These are phyloP conservation scores for Jamesozyma piceae DNA, from an alignment of 805 yeast genomes.

Conservation along the genomic window DNA sequence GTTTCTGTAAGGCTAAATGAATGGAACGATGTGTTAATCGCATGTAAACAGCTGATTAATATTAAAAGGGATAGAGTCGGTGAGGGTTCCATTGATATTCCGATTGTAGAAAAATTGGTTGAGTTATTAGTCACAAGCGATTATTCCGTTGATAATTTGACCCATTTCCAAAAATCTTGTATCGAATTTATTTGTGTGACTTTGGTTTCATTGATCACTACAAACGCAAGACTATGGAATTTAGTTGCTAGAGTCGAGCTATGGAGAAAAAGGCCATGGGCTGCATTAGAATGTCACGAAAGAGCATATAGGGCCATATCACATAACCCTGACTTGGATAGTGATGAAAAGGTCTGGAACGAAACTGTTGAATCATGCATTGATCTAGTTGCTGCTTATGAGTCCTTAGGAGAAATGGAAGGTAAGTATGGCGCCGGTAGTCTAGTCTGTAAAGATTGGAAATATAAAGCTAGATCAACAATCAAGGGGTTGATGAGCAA, in stretches of 20 bases:
- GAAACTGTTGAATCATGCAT: slow-evolving; percentile 69
- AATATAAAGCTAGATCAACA: slow-evolving; percentile 65
- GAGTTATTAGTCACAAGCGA: slow-evolving; percentile 50
- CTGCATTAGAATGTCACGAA: slow-evolving; percentile 74
- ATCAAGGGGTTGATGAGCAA: slow-evolving; percentile 68
- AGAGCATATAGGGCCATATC: slow-evolving; percentile 72
- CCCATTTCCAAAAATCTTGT: slow-evolving; percentile 60
- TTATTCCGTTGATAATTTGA: slow-evolving; percentile 38
- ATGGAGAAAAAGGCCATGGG: slow-evolving; percentile 86
- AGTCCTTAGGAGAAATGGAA: slow-evolving; percentile 73
- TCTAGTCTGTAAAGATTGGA: slow-evolving; percentile 88
- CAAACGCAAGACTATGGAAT: slow-evolving; percentile 60
- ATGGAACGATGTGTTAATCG: slow-evolving; percentile 81
- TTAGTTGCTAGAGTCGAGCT: slow-evolving; percentile 74
- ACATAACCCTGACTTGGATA: slow-evolving; percentile 53
- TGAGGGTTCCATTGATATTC: slow-evolving; percentile 62
- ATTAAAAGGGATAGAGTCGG: slow-evolving; percentile 48
- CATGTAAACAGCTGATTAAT: slow-evolving; percentile 54
- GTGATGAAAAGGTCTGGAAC: slow-evolving; percentile 58
- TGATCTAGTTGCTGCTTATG: slow-evolving; percentile 79
- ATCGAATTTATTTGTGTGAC: slow-evolving; percentile 60
- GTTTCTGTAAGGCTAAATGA: slow-evolving; percentile 76
- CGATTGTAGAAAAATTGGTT: slow-evolving; percentile 64
- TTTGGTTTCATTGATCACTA: slow-evolving; percentile 62
- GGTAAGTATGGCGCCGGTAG: slow-evolving; percentile 75